phyloP scores from a whole-genome alignment of 1,284 basidiomycete genomes.

The Sanguinoderma infundibulare region DNA sequence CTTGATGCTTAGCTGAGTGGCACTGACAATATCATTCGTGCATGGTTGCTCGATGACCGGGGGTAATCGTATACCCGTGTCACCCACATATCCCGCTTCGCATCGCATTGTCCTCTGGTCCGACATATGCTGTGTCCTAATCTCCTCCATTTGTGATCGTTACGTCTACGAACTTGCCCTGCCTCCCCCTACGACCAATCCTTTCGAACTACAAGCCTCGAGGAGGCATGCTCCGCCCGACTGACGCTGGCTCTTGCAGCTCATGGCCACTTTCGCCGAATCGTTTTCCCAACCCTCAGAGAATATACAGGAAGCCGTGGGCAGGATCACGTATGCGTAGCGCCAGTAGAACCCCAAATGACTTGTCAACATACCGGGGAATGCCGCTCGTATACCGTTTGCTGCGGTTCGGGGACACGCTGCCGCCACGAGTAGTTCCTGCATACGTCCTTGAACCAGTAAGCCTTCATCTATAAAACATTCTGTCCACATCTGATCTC shows the following conservation, averaged over 20 bases:
- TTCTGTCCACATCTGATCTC: too few species aligned
- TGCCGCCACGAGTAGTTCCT: too few species aligned
- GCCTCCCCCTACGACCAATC: background rate
- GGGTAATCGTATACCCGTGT: too few species aligned
- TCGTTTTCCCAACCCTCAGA: background rate
- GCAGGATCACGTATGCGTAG: background rate
- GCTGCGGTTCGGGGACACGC: too few species aligned
- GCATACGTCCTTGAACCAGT: too few species aligned
- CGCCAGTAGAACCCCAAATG: background rate
- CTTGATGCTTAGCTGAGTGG: too few species aligned
- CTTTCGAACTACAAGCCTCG: background rate
- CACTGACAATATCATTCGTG: too few species aligned
- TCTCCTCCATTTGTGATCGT: background rate
- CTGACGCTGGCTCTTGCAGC: background rate
- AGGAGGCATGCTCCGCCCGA: background rate
- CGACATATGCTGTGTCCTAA: background rate
- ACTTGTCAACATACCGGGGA: background rate
- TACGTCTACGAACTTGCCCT: background rate
- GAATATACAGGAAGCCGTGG: too few species aligned
- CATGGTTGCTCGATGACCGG: too few species aligned
- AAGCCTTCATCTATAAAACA: too few species aligned
- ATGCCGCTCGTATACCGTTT: background rate
- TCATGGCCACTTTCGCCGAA: background rate
- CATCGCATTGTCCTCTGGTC: background rate
- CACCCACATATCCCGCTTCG: too few species aligned